Conservation (phyloP, 169 alveolate species). For the Neospora caninum region DNA sequence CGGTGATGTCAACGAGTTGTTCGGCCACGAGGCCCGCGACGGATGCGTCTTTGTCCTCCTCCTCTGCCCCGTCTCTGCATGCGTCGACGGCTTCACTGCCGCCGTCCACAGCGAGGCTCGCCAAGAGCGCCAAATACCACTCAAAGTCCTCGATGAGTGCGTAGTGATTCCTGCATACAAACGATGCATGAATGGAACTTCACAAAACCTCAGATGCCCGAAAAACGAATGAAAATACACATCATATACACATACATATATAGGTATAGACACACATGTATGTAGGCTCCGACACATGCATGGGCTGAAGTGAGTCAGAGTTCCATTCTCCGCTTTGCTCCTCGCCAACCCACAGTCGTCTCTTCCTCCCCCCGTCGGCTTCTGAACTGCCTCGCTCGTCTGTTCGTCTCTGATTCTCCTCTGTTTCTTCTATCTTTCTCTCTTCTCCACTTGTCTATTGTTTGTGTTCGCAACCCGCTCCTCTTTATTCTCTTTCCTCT, state of each 20-base stretch:
- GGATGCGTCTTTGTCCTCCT: neutral
- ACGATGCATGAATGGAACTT: neutral
- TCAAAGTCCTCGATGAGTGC: constrained; percentile 69
- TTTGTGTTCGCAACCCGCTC: no score
- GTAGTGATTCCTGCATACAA: constrained; percentile 39
- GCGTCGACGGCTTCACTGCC: neutral
- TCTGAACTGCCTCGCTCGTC: no score
- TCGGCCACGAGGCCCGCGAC: constrained; percentile 40
- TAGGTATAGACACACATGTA: no score
- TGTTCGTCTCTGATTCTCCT: no score
- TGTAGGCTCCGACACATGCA: neutral
- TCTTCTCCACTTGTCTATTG: no score
- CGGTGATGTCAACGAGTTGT: constrained; percentile 63
- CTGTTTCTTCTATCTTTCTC: no score
- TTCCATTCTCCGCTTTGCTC: no score
- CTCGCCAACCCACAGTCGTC: no score
- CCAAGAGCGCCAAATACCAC: constrained; percentile 68
- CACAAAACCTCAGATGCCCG: no score
- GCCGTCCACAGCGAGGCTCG: constrained; percentile 42
- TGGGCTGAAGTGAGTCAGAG: no score
- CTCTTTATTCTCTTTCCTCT: no score
- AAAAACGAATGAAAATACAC: neutral
- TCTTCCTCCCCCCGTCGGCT: no score
- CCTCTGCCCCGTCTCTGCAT: neutral
- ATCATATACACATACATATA: neutral